Percentiles rank a stretch among this genome's conserved stretches.
phyloP scores from a whole-genome alignment of 164 flowering plant species.

The Echeveria elegans region DNA sequence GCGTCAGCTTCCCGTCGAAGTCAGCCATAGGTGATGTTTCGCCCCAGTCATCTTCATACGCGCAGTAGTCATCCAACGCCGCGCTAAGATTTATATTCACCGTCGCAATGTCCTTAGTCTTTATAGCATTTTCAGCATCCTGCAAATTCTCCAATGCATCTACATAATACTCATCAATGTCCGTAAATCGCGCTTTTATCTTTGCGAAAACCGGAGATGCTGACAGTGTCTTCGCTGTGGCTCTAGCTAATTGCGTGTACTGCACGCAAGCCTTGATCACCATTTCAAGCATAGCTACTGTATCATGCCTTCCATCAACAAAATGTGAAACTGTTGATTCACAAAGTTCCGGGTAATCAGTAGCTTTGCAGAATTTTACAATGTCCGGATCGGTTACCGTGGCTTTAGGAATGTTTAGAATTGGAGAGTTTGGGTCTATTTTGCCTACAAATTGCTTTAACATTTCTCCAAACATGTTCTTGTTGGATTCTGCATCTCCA shows the following conservation, averaged over 20 bases:
- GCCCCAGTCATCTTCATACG: constrained; percentile 28
- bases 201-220: not conserved
- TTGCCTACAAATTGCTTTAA: not conserved
- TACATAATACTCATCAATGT: constrained; percentile 20
- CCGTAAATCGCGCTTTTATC: not conserved
- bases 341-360: constrained; percentile 28
- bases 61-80: constrained; percentile 19
- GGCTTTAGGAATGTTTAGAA: not conserved
- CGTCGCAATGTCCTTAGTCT: constrained; percentile 18
- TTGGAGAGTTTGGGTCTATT: not conserved
- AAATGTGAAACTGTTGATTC: constrained; percentile 15
- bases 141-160: constrained; percentile 22
- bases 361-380: constrained; percentile 17
- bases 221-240: constrained; percentile 8
- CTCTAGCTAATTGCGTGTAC: constrained; percentile 12
- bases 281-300: constrained; percentile 14
- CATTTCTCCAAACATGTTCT: not conserved
- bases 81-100: constrained; percentile 37
- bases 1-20: constrained; percentile 13
- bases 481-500: not conserved
- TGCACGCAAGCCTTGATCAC: constrained; percentile 16
- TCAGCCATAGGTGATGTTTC: constrained; percentile 12
- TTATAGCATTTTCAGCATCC: constrained; percentile 20
- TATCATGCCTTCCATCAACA: constrained; percentile 15
- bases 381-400: constrained; percentile 7